Evolutionary conservation across 164 flowering plant species (phyloP), one percentile per base, ranked within the genome.

Genomic region (Sedum album): DNA sequence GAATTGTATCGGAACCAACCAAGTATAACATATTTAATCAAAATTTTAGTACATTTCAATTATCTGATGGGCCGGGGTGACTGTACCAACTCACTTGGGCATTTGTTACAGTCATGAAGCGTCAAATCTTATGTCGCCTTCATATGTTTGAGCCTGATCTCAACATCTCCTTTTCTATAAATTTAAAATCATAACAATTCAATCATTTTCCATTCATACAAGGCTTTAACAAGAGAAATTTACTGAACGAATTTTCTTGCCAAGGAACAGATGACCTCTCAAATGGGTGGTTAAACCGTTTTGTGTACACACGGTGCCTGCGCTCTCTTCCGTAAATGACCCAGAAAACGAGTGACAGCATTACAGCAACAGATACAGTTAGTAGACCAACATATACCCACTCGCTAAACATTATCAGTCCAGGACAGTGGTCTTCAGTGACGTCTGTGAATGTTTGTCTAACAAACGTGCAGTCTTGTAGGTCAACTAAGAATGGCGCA

Each of bases 311-410:
- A 6, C 83, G 84, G 49, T 79, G 82, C 14, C 76, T 72, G 60
- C 84, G 67, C 71, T 85, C 89, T 70, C 89, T 73, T 21, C 78
- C 83, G 68, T 80, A 78, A 6, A 84, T 55, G 8, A 85, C 67
- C 87, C 89, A 85, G 70, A 82, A 77, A 42, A 85, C 62, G 28
- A 84, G 49, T 3, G 89, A 85, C 20, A 85, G 73, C 87, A 82
- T 83, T 0, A 84, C 82, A 1, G 87, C 82, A 18, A 74, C 65
- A 8, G 89, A 76, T 62, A 76, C 85, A 73, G 77, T 77, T n/a
- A 68, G 78, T 66, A 86, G 60, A 0, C 90, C 90, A 20, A 72
- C 30, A 51, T 80, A 84, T 15, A 81, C 71, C 82, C 82, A 76
- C 57, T 67, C 70, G 55, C 87, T 84, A 73, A 77, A 76, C 21